phyloP scores from a whole-genome alignment of 2,329 filamentous ascomycete species.

The Orbilia blumenaviensis region DNA sequence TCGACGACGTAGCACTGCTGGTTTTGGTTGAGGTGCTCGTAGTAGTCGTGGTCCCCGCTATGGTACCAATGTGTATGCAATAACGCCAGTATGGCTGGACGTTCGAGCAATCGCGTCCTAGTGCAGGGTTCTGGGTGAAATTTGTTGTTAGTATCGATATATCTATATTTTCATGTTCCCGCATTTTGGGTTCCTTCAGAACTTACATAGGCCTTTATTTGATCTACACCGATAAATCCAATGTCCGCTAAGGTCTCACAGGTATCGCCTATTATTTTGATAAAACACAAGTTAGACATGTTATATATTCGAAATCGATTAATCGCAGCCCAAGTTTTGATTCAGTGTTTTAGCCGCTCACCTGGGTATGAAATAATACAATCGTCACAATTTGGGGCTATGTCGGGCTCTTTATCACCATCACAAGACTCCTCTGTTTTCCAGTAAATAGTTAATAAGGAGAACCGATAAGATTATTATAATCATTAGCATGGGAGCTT shows the following conservation, averaged over 20 bases:
- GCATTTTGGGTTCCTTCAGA: neutral
- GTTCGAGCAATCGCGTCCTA: neutral
- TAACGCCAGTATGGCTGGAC: neutral
- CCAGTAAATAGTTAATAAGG: neutral
- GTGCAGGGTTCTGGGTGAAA: neutral
- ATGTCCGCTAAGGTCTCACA: neutral
- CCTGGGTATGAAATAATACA: neutral
- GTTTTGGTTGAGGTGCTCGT: neutral
- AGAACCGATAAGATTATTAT: neutral
- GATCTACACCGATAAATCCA: neutral
- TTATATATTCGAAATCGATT: too few species aligned
- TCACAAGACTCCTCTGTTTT: neutral
- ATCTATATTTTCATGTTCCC: neutral
- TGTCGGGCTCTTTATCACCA: neutral
- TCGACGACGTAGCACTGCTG: neutral
- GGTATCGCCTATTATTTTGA: neutral
- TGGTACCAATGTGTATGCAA: neutral
- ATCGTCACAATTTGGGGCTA: neutral
- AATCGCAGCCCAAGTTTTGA: too few species aligned
- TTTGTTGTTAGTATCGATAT: neutral
- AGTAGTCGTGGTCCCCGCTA: neutral
- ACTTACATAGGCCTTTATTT: neutral
- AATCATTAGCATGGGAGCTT: neutral
- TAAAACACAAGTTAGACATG: too few species aligned
- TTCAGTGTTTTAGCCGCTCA: neutral